Conservation (phyloP, 352 stramenopile species). For the Thalassiosira sp. region DNA sequence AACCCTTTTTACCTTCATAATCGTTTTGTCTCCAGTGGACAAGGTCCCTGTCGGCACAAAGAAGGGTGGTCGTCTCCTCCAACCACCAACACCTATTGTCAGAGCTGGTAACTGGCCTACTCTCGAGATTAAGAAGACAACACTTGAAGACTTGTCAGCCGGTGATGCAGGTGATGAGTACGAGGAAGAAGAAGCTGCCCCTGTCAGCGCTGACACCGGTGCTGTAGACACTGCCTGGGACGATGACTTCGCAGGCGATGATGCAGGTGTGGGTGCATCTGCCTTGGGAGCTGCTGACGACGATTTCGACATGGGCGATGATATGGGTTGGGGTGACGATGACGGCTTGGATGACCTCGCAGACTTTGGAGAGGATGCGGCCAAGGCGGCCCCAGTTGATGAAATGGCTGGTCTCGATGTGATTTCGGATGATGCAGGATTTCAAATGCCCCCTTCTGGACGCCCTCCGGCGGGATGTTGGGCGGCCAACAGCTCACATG, state of each 20-base stretch:
- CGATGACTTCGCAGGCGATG: constrained; percentile 69
- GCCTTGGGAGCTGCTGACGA: constrained; percentile 72
- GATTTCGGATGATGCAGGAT: constrained; percentile 79
- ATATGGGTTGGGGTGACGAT: constrained; percentile 79
- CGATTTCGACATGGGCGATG: constrained; percentile 85
- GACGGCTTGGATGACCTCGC: constrained; percentile 76
- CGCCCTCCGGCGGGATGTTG: constrained; percentile 89
- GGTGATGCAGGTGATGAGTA: constrained; percentile 57
- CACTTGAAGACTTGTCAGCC: constrained; percentile 81
- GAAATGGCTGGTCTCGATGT: constrained; percentile 64
- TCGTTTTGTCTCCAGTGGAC: constrained; percentile 42
- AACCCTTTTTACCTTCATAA: constrained; percentile 12
- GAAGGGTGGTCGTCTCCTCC: constrained; percentile 86
- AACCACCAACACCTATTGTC: constrained; percentile 93
- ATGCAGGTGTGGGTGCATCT: no score
- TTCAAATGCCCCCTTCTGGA: constrained; percentile 90
- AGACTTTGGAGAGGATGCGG: constrained; percentile 63
- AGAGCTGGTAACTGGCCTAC: constrained; percentile 97
- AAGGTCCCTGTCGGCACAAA: constrained; percentile 55
- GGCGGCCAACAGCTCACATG: constrained; percentile 95
- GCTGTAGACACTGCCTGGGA: constrained; percentile 56
- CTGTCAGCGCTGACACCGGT: constrained; percentile 73
- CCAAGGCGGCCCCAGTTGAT: constrained; percentile 40
- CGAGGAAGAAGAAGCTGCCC: constrained; percentile 54
- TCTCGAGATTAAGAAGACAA: constrained; percentile 89